Conservation (phyloP, 495 filamentous ascomycete genomes). For the Aspergillus sparsus region DNA sequence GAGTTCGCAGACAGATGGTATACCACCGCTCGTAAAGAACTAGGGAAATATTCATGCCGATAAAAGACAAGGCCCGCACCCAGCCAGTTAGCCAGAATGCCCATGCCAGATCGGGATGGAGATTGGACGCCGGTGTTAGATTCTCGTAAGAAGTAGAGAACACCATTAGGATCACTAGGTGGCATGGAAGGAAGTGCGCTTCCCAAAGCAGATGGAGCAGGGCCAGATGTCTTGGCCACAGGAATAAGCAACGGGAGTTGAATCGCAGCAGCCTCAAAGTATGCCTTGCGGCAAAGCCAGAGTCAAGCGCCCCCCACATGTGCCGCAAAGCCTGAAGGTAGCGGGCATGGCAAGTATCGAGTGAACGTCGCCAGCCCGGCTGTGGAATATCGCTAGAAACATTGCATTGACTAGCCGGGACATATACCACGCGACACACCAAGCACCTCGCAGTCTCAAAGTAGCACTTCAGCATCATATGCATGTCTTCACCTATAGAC, state of each 20-base stretch:
- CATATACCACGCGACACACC: conserved; percentile 50
- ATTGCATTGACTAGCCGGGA: conserved; percentile 68
- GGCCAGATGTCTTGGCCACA: conserved; percentile 35
- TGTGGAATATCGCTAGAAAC: conserved; percentile 53
- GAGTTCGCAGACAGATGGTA: conserved; percentile 50
- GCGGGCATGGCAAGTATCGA: conserved; percentile 56
- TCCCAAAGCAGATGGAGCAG: conserved; percentile 65
- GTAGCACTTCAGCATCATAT: conserved; percentile 77
- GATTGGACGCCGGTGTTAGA: conserved; percentile 43
- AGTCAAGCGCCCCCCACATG: conserved; percentile 73
- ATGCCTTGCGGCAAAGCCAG: conserved; percentile 54
- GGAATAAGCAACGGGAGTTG: conserved; percentile 29
- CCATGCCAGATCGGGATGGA: conserved; percentile 53
- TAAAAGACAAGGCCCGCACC: conserved; percentile 58
- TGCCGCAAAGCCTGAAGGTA: conserved; percentile 68
- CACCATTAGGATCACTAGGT: conserved; percentile 60
- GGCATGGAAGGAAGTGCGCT: conserved; percentile 66
- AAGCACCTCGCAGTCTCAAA: conserved; percentile 66
- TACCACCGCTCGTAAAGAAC: conserved; percentile 64
- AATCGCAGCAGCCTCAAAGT: conserved; percentile 30
- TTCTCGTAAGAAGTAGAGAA: conserved; percentile 58
- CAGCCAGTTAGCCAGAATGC: conserved; percentile 57
- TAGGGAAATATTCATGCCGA: conserved; percentile 60
- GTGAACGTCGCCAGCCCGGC: conserved; percentile 47
- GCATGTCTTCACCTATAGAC: conserved; percentile 70